phyloP scores from a whole-genome alignment of 2,329 filamentous ascomycete species.

The Keithomyces neogunnii region DNA sequence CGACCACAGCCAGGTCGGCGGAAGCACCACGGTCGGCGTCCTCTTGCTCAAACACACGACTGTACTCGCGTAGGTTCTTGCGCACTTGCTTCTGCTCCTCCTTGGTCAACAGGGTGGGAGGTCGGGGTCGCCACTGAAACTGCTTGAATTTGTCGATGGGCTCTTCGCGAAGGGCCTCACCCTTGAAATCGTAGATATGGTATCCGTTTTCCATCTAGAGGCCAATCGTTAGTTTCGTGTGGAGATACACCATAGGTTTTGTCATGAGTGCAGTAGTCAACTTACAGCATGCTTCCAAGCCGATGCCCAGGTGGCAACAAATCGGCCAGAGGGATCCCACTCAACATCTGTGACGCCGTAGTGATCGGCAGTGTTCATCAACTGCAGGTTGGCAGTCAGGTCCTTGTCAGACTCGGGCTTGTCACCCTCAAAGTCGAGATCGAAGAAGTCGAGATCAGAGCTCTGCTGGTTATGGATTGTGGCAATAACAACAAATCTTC shows the following conservation, averaged over 20 bases:
- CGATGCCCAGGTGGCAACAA: constrained; percentile 86
- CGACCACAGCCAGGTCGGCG: constrained; percentile 88
- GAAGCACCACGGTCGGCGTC: constrained; percentile 89
- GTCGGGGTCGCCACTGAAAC: constrained; percentile 87
- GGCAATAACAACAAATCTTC: constrained; percentile 89
- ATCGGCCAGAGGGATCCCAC: constrained; percentile 95
- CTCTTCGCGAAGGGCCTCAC: constrained; percentile 81
- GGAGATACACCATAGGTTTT: neutral
- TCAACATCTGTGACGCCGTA: constrained; percentile 97
- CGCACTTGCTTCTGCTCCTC: constrained; percentile 97
- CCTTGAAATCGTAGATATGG: constrained; percentile 95
- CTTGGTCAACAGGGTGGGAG: constrained; percentile 82
- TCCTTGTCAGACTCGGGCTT: constrained; percentile 91
- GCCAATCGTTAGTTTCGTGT: constrained; percentile 6
- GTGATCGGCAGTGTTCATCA: constrained; percentile 90
- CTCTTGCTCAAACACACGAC: constrained; percentile 87
- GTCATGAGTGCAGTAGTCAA: constrained; percentile 9
- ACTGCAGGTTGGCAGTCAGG: constrained; percentile 84
- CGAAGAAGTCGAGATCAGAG: constrained; percentile 95
- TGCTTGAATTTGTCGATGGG: constrained; percentile 97
- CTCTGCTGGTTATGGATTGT: constrained; percentile 88
- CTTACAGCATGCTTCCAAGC: constrained; percentile 93
- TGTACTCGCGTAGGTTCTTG: constrained; percentile 97
- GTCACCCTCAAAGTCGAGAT: constrained; percentile 96
- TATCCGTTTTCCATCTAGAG: constrained; percentile 96